Conservation (phyloP, 2,329 filamentous ascomycete genomes). For the Ampelomyces quisqualis region DNA sequence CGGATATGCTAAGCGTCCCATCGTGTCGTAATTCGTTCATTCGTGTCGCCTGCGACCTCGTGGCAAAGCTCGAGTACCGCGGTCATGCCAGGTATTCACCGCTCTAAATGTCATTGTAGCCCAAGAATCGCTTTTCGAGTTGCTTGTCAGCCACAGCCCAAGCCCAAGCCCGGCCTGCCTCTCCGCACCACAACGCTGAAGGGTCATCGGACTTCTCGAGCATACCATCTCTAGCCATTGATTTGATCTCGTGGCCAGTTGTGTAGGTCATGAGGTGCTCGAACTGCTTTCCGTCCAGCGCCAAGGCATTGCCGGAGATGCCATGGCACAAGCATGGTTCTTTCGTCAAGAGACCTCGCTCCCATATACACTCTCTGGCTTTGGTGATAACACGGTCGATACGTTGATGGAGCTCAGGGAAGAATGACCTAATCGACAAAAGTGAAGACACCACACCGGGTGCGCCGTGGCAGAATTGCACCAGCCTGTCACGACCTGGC, state of each 20-base stretch:
- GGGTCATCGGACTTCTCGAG: slow-evolving; percentile 54
- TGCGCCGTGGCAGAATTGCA: slow-evolving; percentile 69
- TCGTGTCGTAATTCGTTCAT: slow-evolving; percentile 16
- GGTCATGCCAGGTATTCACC: background rate
- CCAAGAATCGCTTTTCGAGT: slow-evolving; percentile 50
- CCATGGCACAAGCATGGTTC: slow-evolving; percentile 67
- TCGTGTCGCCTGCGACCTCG: slow-evolving; percentile 25
- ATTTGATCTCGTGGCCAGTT: slow-evolving; percentile 58
- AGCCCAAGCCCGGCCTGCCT: slow-evolving; percentile 52
- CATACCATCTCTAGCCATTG: slow-evolving; percentile 55
- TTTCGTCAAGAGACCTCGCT: slow-evolving; percentile 62
- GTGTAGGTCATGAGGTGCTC: slow-evolving; percentile 62
- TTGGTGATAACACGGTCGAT: slow-evolving; percentile 57
- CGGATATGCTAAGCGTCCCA: slow-evolving; percentile 1
- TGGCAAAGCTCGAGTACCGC: slow-evolving; percentile 3
- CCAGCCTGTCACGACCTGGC: slow-evolving; percentile 51
- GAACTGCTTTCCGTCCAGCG: slow-evolving; percentile 51
- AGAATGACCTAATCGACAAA: slow-evolving; percentile 56
- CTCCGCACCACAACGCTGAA: slow-evolving; percentile 53
- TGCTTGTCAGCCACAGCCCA: slow-evolving; percentile 51
- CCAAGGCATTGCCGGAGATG: slow-evolving; percentile 64
- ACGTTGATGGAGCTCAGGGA: slow-evolving; percentile 54
- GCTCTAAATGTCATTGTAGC: slow-evolving; percentile 52
- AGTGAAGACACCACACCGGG: slow-evolving; percentile 64
- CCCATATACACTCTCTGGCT: slow-evolving; percentile 57